Conservation (phyloP, 192 early-diverging fungal genomes). For the Backusella tuberculispora region DNA sequence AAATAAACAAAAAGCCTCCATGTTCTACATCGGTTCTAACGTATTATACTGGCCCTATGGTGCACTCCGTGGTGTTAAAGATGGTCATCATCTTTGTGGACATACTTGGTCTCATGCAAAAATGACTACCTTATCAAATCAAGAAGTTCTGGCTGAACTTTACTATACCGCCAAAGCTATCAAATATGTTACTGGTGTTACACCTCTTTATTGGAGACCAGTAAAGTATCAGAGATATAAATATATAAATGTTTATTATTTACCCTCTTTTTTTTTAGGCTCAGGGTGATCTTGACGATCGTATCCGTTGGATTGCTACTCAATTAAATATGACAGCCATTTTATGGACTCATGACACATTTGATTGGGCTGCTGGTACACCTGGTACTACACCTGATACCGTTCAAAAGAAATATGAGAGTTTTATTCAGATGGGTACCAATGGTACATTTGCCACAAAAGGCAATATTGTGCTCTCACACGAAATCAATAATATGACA, state of each 20-base stretch:
- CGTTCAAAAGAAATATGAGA: conserved; percentile 33
- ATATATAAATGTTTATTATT: neutral
- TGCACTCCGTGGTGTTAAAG: conserved; percentile 48
- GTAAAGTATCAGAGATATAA: conserved; percentile 16
- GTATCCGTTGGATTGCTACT: conserved; percentile 55
- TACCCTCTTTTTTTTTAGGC: conserved; percentile 27
- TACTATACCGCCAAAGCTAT: conserved; percentile 53
- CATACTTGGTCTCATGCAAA: conserved; percentile 67
- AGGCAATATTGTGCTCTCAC: conserved; percentile 47
- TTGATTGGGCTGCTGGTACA: conserved; percentile 38
- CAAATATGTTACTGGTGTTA: conserved; percentile 44
- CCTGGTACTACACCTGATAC: conserved; percentile 17
- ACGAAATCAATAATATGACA: conserved; percentile 51
- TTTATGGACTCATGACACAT: conserved; percentile 42
- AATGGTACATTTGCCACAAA: conserved; percentile 37
- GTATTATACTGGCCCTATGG: conserved; percentile 50
- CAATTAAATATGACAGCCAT: conserved; percentile 49
- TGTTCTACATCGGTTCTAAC: conserved; percentile 67
- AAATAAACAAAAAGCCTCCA: conserved; percentile 58
- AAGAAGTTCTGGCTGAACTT: conserved; percentile 59
- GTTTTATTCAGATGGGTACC: conserved; percentile 38
- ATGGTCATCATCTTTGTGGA: conserved; percentile 62
- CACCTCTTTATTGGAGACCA: conserved; percentile 42
- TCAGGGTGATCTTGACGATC: conserved; percentile 62
- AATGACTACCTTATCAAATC: conserved; percentile 51